Conservation (phyloP, 2,329 filamentous ascomycete genomes). For the Trichophyton schoenleinii region DNA sequence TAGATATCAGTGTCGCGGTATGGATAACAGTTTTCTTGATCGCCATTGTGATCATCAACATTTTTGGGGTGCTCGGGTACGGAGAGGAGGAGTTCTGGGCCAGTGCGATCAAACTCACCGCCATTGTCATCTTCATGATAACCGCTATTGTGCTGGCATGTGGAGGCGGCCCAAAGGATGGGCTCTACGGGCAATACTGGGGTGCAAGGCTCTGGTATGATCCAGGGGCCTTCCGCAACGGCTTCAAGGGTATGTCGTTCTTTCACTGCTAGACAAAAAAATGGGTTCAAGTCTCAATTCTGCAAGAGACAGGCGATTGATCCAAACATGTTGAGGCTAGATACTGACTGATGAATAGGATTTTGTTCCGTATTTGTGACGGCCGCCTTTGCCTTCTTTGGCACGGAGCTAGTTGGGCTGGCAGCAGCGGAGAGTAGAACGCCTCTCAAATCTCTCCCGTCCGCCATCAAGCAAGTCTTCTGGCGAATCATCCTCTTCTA, state of each 20-base stretch:
- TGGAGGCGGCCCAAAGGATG: slow-evolving; percentile 30
- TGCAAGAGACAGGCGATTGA: not conserved
- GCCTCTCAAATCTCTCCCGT: slow-evolving; percentile 41
- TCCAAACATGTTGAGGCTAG: not conserved
- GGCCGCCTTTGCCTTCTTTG: slow-evolving; percentile 26
- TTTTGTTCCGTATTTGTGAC: slow-evolving; percentile 48
- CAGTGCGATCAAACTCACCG: slow-evolving; percentile 65
- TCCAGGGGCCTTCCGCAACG: slow-evolving; percentile 55
- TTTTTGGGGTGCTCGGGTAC: slow-evolving; percentile 73
- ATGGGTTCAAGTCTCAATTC: too few relatives aligned
- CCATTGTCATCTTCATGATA: slow-evolving; percentile 75
- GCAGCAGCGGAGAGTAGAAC: slow-evolving; percentile 44
- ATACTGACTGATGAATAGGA: slow-evolving; percentile 19
- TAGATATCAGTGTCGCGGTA: slow-evolving; percentile 24
- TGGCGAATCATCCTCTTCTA: slow-evolving; percentile 47
- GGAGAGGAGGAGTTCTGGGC: slow-evolving; percentile 76
- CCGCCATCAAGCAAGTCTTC: slow-evolving; percentile 42
- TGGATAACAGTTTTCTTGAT: slow-evolving; percentile 60
- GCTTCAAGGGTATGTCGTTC: slow-evolving; percentile 32
- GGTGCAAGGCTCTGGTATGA: slow-evolving; percentile 58
- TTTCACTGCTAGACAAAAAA: too few relatives aligned
- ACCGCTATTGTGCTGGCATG: slow-evolving; percentile 56
- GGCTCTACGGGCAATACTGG: slow-evolving; percentile 19
- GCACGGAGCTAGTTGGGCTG: slow-evolving; percentile 41
- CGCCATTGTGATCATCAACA: slow-evolving; percentile 60